Evolutionary conservation across 2,329 filamentous ascomycete species (phyloP), one percentile per base, ranked within the genome.

Genomic region (Botrytis sinoallii): DNA sequence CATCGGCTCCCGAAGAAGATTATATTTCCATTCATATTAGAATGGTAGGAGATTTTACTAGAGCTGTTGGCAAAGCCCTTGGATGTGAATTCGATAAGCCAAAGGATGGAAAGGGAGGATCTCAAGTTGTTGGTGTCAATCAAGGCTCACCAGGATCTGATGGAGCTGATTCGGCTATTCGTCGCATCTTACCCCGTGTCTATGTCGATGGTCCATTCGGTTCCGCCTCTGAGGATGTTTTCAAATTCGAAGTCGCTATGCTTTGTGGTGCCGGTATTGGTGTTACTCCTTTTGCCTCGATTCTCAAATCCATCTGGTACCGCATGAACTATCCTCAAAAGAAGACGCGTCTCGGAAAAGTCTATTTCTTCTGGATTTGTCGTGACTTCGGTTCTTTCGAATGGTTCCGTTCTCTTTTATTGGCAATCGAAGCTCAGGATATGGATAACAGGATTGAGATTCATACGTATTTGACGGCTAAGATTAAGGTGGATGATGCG

Each of bases 361-460:
- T 97, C 38, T 97, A 96, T 85, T 96, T 96, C 85, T 94, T 96
- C 88, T 96, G 93, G 93, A 91, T 96, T 76, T 95, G 93, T 86
- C 88, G 93, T 82, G 93, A 96, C 83, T 95, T 95, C 80, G 93
- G 91, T 48, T 94, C 92, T 0, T 95, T 96, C 79, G 93, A 96
- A 85, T 97, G 93, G 93, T 96, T 96, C 87, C 88, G 93, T 68
- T 95, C 92, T 40, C 85, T 97, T 75, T 88, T 97, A 25, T 87
- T 94, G 76, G 93, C 93, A 72, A 95, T 97, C 79, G 93, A 96
- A 84, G 92, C 92, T 0, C 93, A 96, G 84, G 93, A 97, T 83
- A 86, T 93, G 76, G 91, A 93, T 79, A 90, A 93, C 83, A 88
- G 91, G 76, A 96, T 97, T 82, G 93, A 97, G 84, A 96, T 97